These are phyloP conservation scores for Colletotrichum limetticola DNA, from an alignment of 2,329 filamentous ascomycete species.

Conservation along the genomic window DNA sequence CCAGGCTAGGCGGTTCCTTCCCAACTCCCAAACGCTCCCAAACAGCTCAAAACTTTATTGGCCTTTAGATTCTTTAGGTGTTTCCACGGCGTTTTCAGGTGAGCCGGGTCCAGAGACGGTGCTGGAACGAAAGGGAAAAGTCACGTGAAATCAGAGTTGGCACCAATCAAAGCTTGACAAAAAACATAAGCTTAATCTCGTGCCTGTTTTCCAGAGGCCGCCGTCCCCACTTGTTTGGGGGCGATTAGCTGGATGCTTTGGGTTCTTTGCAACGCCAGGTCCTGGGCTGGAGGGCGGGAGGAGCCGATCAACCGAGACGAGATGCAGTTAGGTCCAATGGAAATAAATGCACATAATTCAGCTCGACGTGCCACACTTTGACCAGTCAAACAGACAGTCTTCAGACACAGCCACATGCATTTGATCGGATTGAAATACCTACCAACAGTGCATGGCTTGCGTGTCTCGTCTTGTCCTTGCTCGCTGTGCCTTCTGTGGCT, in stretches of 20 bases:
- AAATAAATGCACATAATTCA: not conserved
- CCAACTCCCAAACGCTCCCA: not conserved
- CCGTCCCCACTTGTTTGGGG: not conserved
- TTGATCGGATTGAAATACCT: no score
- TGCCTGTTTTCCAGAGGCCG: conserved; percentile 15
- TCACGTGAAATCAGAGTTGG: not conserved
- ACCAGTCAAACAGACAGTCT: no score
- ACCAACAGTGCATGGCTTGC: not conserved
- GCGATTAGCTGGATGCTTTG: not conserved
- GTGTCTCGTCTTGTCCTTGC: not conserved
- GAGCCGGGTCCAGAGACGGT: not conserved
- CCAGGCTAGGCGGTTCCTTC: not conserved
- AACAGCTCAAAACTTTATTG: not conserved
- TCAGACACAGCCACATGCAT: not conserved
- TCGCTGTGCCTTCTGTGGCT: not conserved
- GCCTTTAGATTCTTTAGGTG: not conserved
- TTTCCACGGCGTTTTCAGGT: not conserved
- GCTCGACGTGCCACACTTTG: not conserved
- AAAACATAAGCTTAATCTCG: conserved; percentile 30
- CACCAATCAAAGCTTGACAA: not conserved
- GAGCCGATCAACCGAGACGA: conserved; percentile 11
- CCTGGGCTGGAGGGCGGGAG: not conserved
- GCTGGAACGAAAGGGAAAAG: not conserved
- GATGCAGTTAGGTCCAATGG: not conserved
- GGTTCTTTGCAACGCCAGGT: not conserved